Conservation (phyloP, 129 eudicot genomes). For the Lactuca saligna region DNA sequence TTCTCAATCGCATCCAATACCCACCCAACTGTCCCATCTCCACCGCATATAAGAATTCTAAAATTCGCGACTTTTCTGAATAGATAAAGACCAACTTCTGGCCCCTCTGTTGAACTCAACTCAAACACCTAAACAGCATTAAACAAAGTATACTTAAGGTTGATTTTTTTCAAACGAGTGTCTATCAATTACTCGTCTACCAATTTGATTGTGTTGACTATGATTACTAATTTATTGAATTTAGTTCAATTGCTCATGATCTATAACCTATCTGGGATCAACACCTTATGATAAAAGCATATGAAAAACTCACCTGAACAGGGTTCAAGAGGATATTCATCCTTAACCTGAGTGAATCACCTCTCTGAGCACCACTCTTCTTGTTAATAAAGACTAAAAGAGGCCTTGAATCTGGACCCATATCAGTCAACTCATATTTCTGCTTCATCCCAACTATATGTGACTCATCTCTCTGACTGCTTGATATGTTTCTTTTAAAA, state of each 20-base stretch:
- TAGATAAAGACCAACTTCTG: slow-evolving; percentile 85
- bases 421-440: slow-evolving; percentile 73
- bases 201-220: too few relatives aligned
- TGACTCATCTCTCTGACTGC: slow-evolving; percentile 65
- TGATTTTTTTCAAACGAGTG: neutral
- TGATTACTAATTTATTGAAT: too few relatives aligned
- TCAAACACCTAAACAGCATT: slow-evolving; percentile 58
- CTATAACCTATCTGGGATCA: neutral
- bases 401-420: slow-evolving; percentile 95
- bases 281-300: neutral
- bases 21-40: slow-evolving; percentile 99
- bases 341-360: slow-evolving; percentile 79
- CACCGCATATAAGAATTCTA: slow-evolving; percentile 94
- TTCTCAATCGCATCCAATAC: slow-evolving; percentile 91
- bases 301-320: slow-evolving; percentile 72
- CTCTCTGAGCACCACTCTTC: slow-evolving; percentile 97
- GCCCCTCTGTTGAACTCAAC: slow-evolving; percentile 85
- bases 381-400: slow-evolving; percentile 85
- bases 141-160: neutral
- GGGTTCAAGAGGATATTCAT: slow-evolving; percentile 91
- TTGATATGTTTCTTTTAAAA: slow-evolving; percentile 61
- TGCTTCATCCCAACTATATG: slow-evolving; percentile 53
- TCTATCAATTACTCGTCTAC: neutral
- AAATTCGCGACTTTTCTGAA: slow-evolving; percentile 86
- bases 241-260: neutral